These are phyloP conservation scores for Yamadazyma atmosphaerica DNA, from an alignment of 1,139 yeast genomes.

Conservation along the genomic window DNA sequence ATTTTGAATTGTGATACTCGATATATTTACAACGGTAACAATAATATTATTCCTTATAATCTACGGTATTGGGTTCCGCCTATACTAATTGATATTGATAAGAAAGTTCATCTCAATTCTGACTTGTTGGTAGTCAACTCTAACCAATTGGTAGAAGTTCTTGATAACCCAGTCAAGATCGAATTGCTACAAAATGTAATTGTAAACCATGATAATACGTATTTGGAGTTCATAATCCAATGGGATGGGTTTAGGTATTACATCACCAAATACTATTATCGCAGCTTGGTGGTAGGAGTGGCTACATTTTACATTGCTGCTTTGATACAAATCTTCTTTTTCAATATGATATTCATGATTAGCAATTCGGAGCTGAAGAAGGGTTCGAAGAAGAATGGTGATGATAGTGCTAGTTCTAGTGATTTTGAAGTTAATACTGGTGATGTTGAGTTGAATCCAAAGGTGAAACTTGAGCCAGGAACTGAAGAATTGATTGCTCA, in stretches of 20 bases:
- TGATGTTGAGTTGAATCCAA: background rate
- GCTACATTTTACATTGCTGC: slow-evolving; percentile 48
- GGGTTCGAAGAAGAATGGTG: slow-evolving; percentile 4
- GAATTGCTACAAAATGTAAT: slow-evolving; percentile 5
- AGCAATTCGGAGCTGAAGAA: slow-evolving; percentile 1
- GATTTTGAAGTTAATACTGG: background rate
- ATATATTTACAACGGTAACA: slow-evolving; percentile 27
- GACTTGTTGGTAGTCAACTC: slow-evolving; percentile 5
- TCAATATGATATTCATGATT: background rate
- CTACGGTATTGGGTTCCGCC: slow-evolving; percentile 43
- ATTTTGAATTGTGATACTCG: slow-evolving; percentile 34
- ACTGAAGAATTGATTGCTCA: background rate
- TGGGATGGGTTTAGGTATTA: slow-evolving; percentile 63
- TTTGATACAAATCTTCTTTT: slow-evolving; percentile 13
- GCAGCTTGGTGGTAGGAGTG: slow-evolving; percentile 53
- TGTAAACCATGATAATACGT: slow-evolving; percentile 14
- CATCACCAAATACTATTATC: slow-evolving; percentile 48
- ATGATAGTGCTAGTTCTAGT: slow-evolving; percentile 4
- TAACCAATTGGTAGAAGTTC: slow-evolving; percentile 2
- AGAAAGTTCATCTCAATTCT: slow-evolving; percentile 15
- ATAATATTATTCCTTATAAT: slow-evolving; percentile 36
- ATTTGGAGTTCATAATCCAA: slow-evolving; percentile 25
- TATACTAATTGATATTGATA: slow-evolving; percentile 24
- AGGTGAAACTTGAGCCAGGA: background rate
- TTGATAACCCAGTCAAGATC: background rate